Conservation (phyloP, 169 alveolate genomes). For the Cyclospora cayetanensis region DNA sequence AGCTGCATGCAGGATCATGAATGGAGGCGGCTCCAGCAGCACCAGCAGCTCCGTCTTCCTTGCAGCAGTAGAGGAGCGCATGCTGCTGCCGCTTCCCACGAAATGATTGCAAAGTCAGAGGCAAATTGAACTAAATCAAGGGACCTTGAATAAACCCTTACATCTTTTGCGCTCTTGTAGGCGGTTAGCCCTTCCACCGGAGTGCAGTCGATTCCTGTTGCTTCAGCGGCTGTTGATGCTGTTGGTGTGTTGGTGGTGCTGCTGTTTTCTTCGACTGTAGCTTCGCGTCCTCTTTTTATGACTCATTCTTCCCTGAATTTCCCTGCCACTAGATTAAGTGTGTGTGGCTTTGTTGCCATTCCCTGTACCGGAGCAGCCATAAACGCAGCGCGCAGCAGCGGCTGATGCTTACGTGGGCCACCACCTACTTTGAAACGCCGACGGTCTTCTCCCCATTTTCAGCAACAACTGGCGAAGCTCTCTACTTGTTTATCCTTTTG, state of each 20-base stretch:
- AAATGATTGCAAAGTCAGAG: neutral
- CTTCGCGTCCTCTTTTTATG: neutral
- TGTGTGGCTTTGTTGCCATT: neutral
- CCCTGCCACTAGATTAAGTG: no score
- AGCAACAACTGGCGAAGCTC: no score
- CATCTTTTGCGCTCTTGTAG: neutral
- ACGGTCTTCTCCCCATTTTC: no score
- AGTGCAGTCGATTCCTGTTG: slow-evolving; percentile 14
- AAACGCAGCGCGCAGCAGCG: neutral
- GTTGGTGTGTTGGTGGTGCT: slow-evolving; percentile 36
- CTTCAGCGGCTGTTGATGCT: neutral
- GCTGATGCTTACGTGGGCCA: no score
- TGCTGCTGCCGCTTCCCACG: slow-evolving; percentile 26
- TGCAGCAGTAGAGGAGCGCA: slow-evolving; percentile 16
- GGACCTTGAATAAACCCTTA: neutral
- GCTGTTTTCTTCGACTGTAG: neutral
- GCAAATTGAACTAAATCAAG: neutral
- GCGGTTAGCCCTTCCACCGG: neutral
- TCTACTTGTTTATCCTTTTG: no score
- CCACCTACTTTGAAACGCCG: no score
- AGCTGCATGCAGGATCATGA: slow-evolving; percentile 37
- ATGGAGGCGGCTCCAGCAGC: slow-evolving; percentile 10
- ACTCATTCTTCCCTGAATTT: no score
- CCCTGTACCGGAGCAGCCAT: neutral
- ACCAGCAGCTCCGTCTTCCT: slow-evolving; percentile 2